Evolutionary conservation across 202 grass and related monocot species (phyloP), one percentile per base, ranked within the genome.

Genomic region (Setaria italica): DNA sequence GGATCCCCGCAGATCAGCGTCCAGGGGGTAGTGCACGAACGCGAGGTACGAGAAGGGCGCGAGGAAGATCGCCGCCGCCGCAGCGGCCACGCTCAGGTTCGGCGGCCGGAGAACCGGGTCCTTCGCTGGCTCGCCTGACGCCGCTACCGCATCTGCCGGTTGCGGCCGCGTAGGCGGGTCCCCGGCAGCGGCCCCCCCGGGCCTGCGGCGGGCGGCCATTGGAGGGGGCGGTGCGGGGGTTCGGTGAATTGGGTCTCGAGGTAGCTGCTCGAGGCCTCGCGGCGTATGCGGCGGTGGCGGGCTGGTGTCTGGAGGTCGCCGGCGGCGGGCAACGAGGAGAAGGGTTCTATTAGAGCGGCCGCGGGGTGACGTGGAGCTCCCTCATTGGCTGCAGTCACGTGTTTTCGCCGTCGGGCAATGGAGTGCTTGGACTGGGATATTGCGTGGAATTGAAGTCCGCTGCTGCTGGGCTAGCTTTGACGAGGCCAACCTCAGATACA

Each of bases 31-130:
- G 87, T 94, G 86, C 67, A 90, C 81, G 86, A 96, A 96, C 3
- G 92, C 82, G 46, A 99, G 90, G 84, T 96, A 99, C 66, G 91
- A 92, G 91, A 99, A 99, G 29, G 92, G 88, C 57, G 88, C 84
- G 87, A 96, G 91, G 76, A 96, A 99, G 81, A 80, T 42, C 47
- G 70, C 68, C 65, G 85, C 85, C 13, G 84, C 82, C 29, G 59
- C 78, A 42, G 91, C 33, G 79, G 80, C 88, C 12, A 92, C 32
- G 21, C 73, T 25, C 9, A 92, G 72, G 79, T 96, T 96, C 48
- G 97, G 97, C 42, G 93, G 80, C 6, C 87, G 88, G 68, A 99
- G 87, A 5, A 88, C 86, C 50, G 82, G 78, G 34, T 89, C 86
- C 16, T 85, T 89, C 17, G 12, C 20, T 8, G 77, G 30, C 34